Conservation (phyloP, 2,329 filamentous ascomycete species). For the Fusarium sp. region DNA sequence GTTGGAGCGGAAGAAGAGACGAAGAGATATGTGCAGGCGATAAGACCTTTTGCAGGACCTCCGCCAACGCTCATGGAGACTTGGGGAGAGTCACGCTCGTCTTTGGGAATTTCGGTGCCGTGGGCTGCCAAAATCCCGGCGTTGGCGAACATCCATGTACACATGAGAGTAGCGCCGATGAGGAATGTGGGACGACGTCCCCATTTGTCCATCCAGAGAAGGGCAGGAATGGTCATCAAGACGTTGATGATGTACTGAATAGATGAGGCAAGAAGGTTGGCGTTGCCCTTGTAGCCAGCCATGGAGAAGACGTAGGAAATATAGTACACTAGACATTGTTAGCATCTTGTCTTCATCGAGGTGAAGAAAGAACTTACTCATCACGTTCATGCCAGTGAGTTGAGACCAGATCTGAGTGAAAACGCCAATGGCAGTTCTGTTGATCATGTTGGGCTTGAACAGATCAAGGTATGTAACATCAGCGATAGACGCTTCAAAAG, state of each 20-base stretch:
- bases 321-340: conserved; percentile 66
- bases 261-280: conserved; percentile 66
- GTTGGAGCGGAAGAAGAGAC: conserved; percentile 63
- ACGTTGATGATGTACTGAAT: conserved; percentile 81
- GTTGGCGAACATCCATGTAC: conserved; percentile 67
- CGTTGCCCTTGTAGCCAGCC: conserved; percentile 58
- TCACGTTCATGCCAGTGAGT: conserved; percentile 68
- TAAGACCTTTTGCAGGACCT: conserved; percentile 69
- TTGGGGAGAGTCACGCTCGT: conserved; percentile 59
- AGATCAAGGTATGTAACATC: conserved; percentile 80
- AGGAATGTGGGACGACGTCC: conserved; percentile 78
- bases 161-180: conserved; percentile 75
- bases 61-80: conserved; percentile 62
- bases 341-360: not conserved
- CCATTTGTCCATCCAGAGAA: conserved; percentile 81
- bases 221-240: conserved; percentile 79
- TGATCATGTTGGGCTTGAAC: conserved; percentile 74
- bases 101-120: conserved; percentile 57
- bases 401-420: conserved; percentile 69
- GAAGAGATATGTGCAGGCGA: conserved; percentile 75
- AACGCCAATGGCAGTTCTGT: conserved; percentile 64
- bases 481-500: conserved; percentile 77
- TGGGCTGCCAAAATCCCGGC: conserved; percentile 63
- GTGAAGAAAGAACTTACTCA: conserved; percentile 58
- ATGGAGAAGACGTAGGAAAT: conserved; percentile 61